Evolutionary conservation across 1,284 basidiomycete species (phyloP), one percentile per base, ranked within the genome.

Genomic region (Moniliella sp.): DNA sequence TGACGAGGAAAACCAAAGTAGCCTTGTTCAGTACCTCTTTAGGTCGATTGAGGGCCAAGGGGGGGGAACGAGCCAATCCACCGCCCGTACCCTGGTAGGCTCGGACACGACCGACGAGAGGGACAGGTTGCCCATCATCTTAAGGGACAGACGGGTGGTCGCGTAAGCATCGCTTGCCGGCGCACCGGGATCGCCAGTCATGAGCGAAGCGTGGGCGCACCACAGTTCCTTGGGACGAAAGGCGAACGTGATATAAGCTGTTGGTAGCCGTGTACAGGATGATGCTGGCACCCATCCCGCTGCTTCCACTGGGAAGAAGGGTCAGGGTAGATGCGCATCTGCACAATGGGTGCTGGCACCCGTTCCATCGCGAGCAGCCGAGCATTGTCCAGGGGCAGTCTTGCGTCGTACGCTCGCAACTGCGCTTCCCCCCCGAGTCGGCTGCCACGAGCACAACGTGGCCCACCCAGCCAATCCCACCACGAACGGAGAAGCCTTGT

Each of bases 61-160:
- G 86, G 69, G 69, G 0, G 91, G 88, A 30, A 97, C 78, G 71
- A 97, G 77, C 91, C 91, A 99, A 60, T 84, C 91, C 54, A 97
- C 64, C 32, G 80, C 81, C 42, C 86, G 66, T 1, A 97, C 88
- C 5, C 80, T 71, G 15, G 68, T 71, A 1, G 91, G 86, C 9
- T 75, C 73, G 13, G 74, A 72, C 28, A 97, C 78, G 28, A 97
- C 78, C 0, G 88, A 91, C 35, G 73, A 72, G 52, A 99, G 94
- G 10, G 76, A 78, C 52, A 97, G 97, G 48, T 78, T 91, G 9
- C 88, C 88, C 57, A 88, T 94, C 3, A 83, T 62, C 10, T 43
- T 77, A n/a, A n/a, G n/a, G n/a, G n/a, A n/a, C n/a, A n/a, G 14
- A 27, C 26, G 0, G 78, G 73, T n/a, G n/a, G n/a, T n/a, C n/a